phyloP scores from a whole-genome alignment of 805 yeast genomes.

The Ogataea polymorpha region DNA sequence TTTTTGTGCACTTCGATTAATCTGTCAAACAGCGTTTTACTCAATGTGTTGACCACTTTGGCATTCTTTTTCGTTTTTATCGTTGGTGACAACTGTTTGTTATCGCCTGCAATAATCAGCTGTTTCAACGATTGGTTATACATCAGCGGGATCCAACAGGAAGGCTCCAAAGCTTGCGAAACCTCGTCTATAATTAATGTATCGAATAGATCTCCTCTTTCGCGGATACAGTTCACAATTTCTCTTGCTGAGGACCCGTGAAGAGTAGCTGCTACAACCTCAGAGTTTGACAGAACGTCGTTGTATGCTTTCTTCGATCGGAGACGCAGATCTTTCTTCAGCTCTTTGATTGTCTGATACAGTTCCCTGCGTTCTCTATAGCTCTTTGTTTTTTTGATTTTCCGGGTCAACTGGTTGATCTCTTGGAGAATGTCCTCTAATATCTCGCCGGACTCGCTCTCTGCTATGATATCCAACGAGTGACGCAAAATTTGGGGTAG shows the following conservation, averaged over 20 bases:
- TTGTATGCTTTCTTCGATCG: slow-evolving; percentile 64
- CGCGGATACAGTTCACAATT: slow-evolving; percentile 45
- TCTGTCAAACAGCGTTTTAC: slow-evolving; percentile 78
- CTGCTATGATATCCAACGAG: slow-evolving; percentile 71
- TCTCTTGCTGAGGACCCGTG: slow-evolving; percentile 85
- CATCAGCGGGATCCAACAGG: slow-evolving; percentile 91
- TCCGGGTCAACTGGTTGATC: slow-evolving; percentile 47
- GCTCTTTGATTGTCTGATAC: slow-evolving; percentile 64
- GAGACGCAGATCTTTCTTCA: slow-evolving; percentile 64
- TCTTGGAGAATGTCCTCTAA: slow-evolving; percentile 68
- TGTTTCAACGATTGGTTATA: slow-evolving; percentile 55
- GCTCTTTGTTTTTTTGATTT: slow-evolving; percentile 51
- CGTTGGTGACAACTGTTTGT: slow-evolving; percentile 89
- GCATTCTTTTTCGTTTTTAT: slow-evolving; percentile 52
- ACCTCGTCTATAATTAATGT: slow-evolving; percentile 92
- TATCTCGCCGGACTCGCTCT: slow-evolving; percentile 54
- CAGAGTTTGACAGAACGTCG: slow-evolving; percentile 56
- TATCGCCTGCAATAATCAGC: slow-evolving; percentile 87
- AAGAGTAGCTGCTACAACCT: slow-evolving; percentile 76
- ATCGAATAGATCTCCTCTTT: slow-evolving; percentile 50
- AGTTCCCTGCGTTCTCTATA: slow-evolving; percentile 63
- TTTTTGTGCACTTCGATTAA: slow-evolving; percentile 48
- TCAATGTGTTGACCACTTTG: slow-evolving; percentile 44
- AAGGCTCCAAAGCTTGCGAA: slow-evolving; percentile 90
- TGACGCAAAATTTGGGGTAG: slow-evolving; percentile 59